phyloP scores from a whole-genome alignment of 2,329 filamentous ascomycete genomes.

The Phaeosphaeriaceae sp. region DNA sequence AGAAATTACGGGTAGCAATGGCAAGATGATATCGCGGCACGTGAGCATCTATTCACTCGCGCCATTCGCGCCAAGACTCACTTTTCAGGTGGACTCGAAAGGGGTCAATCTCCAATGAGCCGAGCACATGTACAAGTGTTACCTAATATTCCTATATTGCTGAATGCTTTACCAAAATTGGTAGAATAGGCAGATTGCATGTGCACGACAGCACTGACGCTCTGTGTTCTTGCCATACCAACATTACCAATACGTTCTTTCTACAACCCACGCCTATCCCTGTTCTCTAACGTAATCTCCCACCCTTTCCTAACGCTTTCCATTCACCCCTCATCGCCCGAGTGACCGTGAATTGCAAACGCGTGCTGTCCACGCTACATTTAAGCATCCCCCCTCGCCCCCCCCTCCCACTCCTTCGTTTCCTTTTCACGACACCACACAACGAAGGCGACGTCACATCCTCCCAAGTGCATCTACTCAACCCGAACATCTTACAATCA shows the following conservation, averaged over 20 bases:
- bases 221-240: constrained; percentile 9
- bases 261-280: constrained; percentile 3
- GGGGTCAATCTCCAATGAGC: not conserved
- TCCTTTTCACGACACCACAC: constrained; percentile 19
- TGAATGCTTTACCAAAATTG: not conserved
- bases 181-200: constrained; percentile 7
- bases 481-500: constrained; percentile 22
- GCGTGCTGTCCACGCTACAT: constrained; percentile 17
- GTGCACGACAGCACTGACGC: constrained; percentile 7
- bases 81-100: not conserved
- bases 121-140: too few relatives aligned
- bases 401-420: constrained; percentile 10
- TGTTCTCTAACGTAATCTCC: constrained; percentile 11
- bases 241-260: constrained; percentile 2
- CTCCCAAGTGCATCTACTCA: constrained; percentile 31
- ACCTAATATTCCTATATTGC: not conserved
- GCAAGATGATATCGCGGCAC: constrained; percentile 7
- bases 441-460: constrained; percentile 15
- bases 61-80: not conserved
- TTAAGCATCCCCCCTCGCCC: constrained; percentile 22
- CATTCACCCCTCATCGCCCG: constrained; percentile 7
- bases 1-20: not conserved
- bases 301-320: constrained; percentile 8
- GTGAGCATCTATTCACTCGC: constrained; percentile 22
- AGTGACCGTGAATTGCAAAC: constrained; percentile 15